Percentiles rank a stretch among this genome's conserved stretches.
Conservation (phyloP, 2,329 filamentous ascomycete species). For the Fusarium abutilonis region DNA sequence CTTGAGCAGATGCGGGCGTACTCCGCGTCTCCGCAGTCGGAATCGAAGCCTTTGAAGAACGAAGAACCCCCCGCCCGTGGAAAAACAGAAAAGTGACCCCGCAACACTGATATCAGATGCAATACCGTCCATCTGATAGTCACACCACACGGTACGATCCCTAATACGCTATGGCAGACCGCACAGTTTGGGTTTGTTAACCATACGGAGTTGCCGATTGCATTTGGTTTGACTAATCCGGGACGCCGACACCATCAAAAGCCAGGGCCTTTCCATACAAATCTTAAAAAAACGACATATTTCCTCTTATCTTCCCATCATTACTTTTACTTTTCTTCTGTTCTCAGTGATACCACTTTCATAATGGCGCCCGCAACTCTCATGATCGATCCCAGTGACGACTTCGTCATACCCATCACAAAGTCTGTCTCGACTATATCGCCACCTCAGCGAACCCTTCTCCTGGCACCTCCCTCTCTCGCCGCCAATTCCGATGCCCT, state of each 20-base stretch:
- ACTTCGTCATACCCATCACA: conserved; percentile 55
- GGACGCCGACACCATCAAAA: conserved; percentile 41
- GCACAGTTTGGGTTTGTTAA: conserved; percentile 32
- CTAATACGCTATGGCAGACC: neutral
- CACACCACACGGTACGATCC: conserved; percentile 28
- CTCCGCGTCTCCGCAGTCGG: conserved; percentile 46
- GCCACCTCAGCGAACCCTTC: conserved; percentile 69
- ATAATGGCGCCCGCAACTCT: conserved; percentile 63
- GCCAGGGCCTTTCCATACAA: conserved; percentile 33
- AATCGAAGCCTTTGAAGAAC: conserved; percentile 34
- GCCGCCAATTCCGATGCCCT: conserved; percentile 85
- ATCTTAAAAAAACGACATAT: conserved; percentile 29
- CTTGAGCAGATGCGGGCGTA: conserved; percentile 21
- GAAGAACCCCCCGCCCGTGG: conserved; percentile 30
- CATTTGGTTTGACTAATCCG: conserved; percentile 48
- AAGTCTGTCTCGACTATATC: conserved; percentile 39
- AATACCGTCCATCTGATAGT: conserved; percentile 31
- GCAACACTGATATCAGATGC: conserved; percentile 42
- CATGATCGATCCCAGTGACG: conserved; percentile 65
- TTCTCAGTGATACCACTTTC: conserved; percentile 7
- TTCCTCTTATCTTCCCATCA: conserved; percentile 6
- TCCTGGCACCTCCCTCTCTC: conserved; percentile 90
- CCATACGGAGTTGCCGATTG: conserved; percentile 24
- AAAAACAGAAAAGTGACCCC: conserved; percentile 44
- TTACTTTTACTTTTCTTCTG: conserved; percentile 10